These are phyloP conservation scores for Cladophialophora carrionii DNA, from an alignment of 2,329 filamentous ascomycete species.

Conservation along the genomic window DNA sequence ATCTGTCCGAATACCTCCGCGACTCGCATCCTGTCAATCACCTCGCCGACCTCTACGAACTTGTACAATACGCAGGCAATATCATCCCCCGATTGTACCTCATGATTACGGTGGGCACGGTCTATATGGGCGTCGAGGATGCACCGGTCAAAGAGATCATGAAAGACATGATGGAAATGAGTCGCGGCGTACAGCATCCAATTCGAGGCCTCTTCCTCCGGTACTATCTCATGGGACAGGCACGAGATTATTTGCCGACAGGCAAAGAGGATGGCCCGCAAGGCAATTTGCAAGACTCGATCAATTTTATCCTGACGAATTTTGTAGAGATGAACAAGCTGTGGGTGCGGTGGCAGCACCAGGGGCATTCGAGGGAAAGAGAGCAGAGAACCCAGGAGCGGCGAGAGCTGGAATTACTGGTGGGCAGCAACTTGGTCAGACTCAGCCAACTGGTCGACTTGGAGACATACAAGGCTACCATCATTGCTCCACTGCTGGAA, in stretches of 20 bases:
- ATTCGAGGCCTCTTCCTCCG: slow-evolving; percentile 92
- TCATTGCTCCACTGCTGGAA: slow-evolving; percentile 85
- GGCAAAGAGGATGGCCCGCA: slow-evolving; percentile 87
- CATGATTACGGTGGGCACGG: slow-evolving; percentile 98
- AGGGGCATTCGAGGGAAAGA: slow-evolving; percentile 91
- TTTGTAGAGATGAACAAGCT: slow-evolving; percentile 99
- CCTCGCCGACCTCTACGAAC: slow-evolving; percentile 94
- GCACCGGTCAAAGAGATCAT: slow-evolving; percentile 99
- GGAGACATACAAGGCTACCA: slow-evolving; percentile 88
- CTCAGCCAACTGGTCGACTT: slow-evolving; percentile 94
- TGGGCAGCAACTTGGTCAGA: slow-evolving; percentile 93
- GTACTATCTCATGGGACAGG: slow-evolving; percentile 95
- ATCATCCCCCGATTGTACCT: slow-evolving; percentile 95
- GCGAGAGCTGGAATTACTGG: slow-evolving; percentile 90
- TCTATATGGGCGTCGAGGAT: slow-evolving; percentile 98
- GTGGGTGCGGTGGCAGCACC: slow-evolving; percentile 96
- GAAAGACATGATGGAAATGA: slow-evolving; percentile 99
- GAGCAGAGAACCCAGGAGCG: slow-evolving; percentile 92
- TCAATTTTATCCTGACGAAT: slow-evolving; percentile 97
- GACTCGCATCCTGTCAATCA: slow-evolving; percentile 98
- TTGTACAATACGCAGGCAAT: slow-evolving; percentile 97
- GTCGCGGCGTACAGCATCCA: slow-evolving; percentile 92
- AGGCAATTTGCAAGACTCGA: slow-evolving; percentile 93
- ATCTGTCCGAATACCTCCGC: slow-evolving; percentile 92
- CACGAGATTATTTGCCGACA: slow-evolving; percentile 81